These are phyloP conservation scores for Salinomyces thailandicus DNA, from an alignment of 2,329 filamentous ascomycete species.

Conservation along the genomic window DNA sequence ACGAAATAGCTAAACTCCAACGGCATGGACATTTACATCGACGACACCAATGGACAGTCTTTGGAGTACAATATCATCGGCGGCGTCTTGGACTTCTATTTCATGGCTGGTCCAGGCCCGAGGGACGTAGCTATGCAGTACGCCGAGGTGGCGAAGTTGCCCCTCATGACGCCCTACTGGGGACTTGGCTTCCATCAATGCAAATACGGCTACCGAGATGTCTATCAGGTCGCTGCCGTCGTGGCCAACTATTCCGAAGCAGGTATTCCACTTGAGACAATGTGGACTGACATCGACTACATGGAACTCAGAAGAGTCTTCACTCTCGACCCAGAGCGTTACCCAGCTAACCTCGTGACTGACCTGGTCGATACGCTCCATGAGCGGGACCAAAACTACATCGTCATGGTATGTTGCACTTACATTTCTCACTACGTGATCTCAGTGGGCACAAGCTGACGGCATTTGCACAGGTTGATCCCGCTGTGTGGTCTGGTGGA, in stretches of 20 bases:
- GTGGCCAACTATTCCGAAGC: conserved; percentile 42
- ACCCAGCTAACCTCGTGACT: conserved; percentile 51
- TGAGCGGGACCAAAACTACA: conserved; percentile 23
- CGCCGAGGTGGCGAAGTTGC: conserved; percentile 54
- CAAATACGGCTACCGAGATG: conserved; percentile 65
- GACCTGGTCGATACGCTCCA: conserved; percentile 51
- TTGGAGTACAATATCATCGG: conserved; percentile 24
- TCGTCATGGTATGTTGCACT: conserved; percentile 61
- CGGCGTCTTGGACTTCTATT: conserved; percentile 46
- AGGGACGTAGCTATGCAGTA: conserved; percentile 58
- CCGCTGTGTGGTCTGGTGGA: conserved; percentile 5
- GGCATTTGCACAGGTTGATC: conserved; percentile 32
- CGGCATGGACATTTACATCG: conserved; percentile 62
- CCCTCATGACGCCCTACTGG: conserved; percentile 72
- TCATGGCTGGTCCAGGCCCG: conserved; percentile 52
- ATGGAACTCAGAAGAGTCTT: conserved; percentile 45
- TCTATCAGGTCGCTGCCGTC: conserved; percentile 54
- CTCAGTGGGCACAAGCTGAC: too few species aligned
- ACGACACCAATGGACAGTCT: conserved; percentile 45
- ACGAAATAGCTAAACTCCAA: conserved; percentile 45
- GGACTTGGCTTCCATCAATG: conserved; percentile 76
- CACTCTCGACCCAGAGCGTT: conserved; percentile 53
- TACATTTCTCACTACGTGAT: conserved; percentile 37
- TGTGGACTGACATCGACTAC: conserved; percentile 32
- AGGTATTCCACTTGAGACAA: conserved; percentile 48